Evolutionary conservation across 2,329 filamentous ascomycete genomes (phyloP), one percentile per base, ranked within the genome.

Genomic region (Alternaria rosae): DNA sequence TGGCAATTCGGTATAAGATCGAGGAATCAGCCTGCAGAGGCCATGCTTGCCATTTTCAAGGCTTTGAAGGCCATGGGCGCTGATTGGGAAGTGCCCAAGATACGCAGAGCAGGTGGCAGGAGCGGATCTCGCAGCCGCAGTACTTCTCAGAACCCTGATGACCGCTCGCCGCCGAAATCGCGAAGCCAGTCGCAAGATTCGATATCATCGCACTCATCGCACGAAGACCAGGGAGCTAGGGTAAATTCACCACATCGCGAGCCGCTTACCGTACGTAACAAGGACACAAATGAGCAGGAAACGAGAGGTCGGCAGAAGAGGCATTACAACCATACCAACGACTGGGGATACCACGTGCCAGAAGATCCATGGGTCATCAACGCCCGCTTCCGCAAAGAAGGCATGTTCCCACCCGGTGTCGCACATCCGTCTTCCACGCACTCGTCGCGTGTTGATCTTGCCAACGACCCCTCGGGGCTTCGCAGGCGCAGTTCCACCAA

Each of bases 1-100:
- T 99, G 95, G 95, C 95, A 99, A 78, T 99, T 99, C 76, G 95
- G 95, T 59, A 99, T 99, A 64, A 88, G 95, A 38, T 97, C 93
- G 47, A 89, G 95, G 51, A 99, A 98, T 74, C 91, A 93, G 58
- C 95, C 95, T 0, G 93, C 94, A 72, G 95, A 99, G 78, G 95
- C 95, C 0, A 91, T 99, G 79, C 84, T 97, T 25, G 97, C 94
- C 73, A 95, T 99, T 58, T 97, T 97, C 84, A 93, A 94, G 78
- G 94, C 95, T 0, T 83, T 99, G 44, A 85, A 89, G 63, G 94
- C 94, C 69, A 89, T 97, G 73, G 94, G 93, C 30, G 95, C 94
- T 12, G 89, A 93, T 52, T 98, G 96, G 91, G 89, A 97, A 70
- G 82, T 87, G 12, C 82, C 85, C 5, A 79, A 68, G 45, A 76